phyloP scores from a whole-genome alignment of 108 stramenopile species.

The Mediolabrus comicus region DNA sequence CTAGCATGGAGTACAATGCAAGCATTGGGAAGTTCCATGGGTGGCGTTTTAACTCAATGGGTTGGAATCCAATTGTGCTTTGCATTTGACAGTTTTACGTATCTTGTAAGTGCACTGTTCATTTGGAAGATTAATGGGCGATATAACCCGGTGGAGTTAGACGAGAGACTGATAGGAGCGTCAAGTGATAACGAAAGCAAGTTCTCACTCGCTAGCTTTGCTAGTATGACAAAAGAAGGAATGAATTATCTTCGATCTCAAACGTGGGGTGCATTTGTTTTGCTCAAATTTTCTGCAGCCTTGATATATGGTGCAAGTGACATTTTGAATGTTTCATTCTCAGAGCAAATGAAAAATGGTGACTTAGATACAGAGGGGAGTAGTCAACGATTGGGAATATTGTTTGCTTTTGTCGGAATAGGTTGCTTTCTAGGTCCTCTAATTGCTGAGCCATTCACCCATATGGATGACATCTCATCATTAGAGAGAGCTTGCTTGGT shows the following conservation, averaged over 20 bases:
- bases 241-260: conserved; percentile 45
- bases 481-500: conserved; percentile 54
- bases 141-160: conserved; percentile 7
- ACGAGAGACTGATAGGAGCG: too few species aligned
- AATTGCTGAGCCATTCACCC: conserved; percentile 43
- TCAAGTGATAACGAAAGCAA: too few species aligned
- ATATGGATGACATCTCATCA: conserved; percentile 45
- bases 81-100: conserved; percentile 46
- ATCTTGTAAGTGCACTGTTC: conserved; percentile 53
- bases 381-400: conserved; percentile 48
- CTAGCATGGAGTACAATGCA: conserved; percentile 65
- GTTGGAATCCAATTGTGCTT: conserved; percentile 63
- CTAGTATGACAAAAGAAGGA: conserved; percentile 49
- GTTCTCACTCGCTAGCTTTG: conserved; percentile 7
- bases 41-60: conserved; percentile 48
- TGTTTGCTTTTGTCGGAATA: conserved; percentile 64
- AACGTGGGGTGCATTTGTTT: conserved; percentile 53
- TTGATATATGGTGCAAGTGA: conserved; percentile 57
- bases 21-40: conserved; percentile 57
- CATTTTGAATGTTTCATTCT: conserved; percentile 66
- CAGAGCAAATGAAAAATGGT: too few species aligned
- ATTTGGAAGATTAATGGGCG: conserved; percentile 33
- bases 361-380: too few species aligned
- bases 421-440: conserved; percentile 71
- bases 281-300: conserved; percentile 53